Conservation (phyloP, 768 basidiomycete genomes). For the Leucosporidium yakuticum region DNA sequence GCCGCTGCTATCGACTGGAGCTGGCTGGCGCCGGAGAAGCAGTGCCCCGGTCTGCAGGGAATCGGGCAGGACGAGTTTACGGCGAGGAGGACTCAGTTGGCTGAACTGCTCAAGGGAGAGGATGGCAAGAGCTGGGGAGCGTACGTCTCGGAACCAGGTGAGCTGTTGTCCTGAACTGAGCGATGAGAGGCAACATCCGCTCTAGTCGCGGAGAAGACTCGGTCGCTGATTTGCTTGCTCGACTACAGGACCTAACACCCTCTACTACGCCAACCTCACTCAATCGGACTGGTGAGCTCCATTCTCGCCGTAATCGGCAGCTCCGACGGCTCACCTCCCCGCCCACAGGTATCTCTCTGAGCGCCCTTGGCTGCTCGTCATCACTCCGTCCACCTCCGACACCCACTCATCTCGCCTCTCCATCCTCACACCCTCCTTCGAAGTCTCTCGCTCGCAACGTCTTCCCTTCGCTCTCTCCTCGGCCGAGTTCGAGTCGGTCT, state of each 20-base stretch:
- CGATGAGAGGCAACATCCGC: neutral
- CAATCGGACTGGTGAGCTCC: neutral
- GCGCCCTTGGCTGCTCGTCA: conserved; percentile 14
- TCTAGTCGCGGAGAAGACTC: neutral
- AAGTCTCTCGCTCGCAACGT: conserved; percentile 15
- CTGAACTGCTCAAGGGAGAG: neutral
- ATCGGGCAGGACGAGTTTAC: conserved; percentile 8
- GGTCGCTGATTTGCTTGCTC: too few relatives aligned
- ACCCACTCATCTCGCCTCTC: conserved; percentile 13
- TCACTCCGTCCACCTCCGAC: neutral
- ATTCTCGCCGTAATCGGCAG: neutral
- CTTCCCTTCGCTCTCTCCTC: conserved; percentile 14
- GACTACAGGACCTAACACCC: conserved; percentile 12
- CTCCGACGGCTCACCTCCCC: conserved; percentile 5
- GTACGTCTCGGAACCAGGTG: conserved; percentile 10
- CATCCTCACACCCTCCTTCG: conserved; percentile 19
- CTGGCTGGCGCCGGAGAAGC: neutral
- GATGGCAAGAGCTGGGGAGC: conserved; percentile 8
- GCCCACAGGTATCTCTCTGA: conserved; percentile 13
- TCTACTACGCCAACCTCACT: conserved; percentile 9
- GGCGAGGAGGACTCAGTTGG: conserved; percentile 3
- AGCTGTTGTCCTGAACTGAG: neutral
- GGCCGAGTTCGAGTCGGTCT: conserved; percentile 2
- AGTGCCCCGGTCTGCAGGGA: conserved; percentile 7
- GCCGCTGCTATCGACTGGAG: too few relatives aligned